These are phyloP conservation scores for Cryptosporidium meleagridis DNA, from an alignment of 169 alveolate genomes.

Conservation along the genomic window DNA sequence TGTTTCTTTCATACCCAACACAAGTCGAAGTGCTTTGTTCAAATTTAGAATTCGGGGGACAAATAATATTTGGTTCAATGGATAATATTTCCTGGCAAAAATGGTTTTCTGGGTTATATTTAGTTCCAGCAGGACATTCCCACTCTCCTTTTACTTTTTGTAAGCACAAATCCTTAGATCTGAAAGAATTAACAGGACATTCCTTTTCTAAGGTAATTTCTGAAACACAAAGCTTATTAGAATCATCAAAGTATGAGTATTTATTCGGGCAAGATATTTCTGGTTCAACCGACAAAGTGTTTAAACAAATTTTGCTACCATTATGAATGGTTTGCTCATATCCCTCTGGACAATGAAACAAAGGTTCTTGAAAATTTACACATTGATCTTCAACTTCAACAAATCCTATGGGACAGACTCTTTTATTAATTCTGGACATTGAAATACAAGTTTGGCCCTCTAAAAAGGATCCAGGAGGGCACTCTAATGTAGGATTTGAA, in stretches of 20 bases:
- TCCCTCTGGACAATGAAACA: constrained; percentile 62
- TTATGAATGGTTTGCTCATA: constrained; percentile 12
- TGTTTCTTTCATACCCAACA: constrained; percentile 37
- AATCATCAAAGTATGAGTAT: constrained; percentile 17
- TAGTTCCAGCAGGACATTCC: constrained; percentile 73
- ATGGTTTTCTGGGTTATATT: constrained; percentile 25
- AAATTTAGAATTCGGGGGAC: constrained; percentile 50
- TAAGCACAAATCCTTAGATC: constrained; percentile 13
- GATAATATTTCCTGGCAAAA: constrained; percentile 21
- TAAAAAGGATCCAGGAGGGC: constrained; percentile 33
- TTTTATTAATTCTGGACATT: neutral
- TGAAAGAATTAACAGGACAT: constrained; percentile 40
- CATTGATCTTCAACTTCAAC: constrained; percentile 45
- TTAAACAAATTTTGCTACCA: constrained; percentile 31
- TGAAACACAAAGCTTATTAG: constrained; percentile 2
- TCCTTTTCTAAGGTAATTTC: constrained; percentile 16
- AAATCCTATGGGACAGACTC: constrained; percentile 57
- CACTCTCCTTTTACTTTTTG: constrained; percentile 33
- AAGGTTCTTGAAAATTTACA: constrained; percentile 27
- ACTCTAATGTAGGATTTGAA: constrained; percentile 6
- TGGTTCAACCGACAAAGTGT: constrained; percentile 36
- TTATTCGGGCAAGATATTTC: constrained; percentile 34
- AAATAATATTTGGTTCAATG: constrained; percentile 31
- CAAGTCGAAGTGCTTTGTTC: constrained; percentile 50
- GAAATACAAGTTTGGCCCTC: constrained; percentile 61